Evolutionary conservation across 257 asterid genomes (phyloP), one percentile per base, ranked within the genome.

Genomic region (Nicotiana paniculata): DNA sequence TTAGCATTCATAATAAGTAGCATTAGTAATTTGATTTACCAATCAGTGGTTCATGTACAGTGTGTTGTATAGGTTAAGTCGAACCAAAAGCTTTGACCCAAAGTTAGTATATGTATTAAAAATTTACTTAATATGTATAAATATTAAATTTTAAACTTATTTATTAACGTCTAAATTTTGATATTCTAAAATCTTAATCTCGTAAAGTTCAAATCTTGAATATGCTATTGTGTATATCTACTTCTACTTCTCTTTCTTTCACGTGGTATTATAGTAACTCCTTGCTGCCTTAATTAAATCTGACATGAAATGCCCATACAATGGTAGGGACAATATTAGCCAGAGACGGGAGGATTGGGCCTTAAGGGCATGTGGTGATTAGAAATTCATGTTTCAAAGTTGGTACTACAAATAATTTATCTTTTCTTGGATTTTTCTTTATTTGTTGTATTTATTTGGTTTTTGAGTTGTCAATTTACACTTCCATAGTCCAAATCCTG

Each of bases 391-490:
- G 61, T 74, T 72, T 74, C 39, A 48, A 48, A 48, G 79, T 26
- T 74, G 58, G 58, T 53, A 15, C 18, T 9, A 53, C 11, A 53
- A 53, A 3, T 5, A 53, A 53, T 13, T 53, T 53, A 53, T 53
- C 6, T 53, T 53, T 53, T 53, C 58, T 53, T 4, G 79, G 24
- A 1, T 6, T 11, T 48, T 74, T 13, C 2, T 26, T 48, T 26
- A 13, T 48, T 48, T 48, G 24, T 26, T 17, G 79, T 74, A 33
- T 74, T 72, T 13, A 48, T 74, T 48, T 6, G 26, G 62, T 26
- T 74, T 48, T 74, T 74, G 43, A 74, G 79, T 48, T 24, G 79
- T 74, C 62, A 74, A 70, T 70, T 70, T 39, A 70, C 77, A 39
- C 33, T 69, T 37, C 32, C 16, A 69, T 69, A 69, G 55, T n/a